Evolutionary conservation across 106 monocot species (phyloP).

Genomic region (Platanthera zijinensis): DNA sequence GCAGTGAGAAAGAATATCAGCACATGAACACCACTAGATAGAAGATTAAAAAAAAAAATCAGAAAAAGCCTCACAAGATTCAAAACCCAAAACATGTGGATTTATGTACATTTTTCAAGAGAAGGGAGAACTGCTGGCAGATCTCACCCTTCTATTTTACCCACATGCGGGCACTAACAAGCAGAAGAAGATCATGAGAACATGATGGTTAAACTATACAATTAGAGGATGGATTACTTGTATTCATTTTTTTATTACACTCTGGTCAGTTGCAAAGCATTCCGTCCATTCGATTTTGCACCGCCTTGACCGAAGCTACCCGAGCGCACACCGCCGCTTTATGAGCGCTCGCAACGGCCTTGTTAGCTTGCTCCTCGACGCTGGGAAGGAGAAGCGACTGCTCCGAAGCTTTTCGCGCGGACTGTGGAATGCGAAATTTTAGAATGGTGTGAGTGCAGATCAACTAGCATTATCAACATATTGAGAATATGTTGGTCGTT

Average conservation of each 20-base stretch:
- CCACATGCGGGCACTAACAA: neutral
- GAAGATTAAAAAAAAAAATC: neutral
- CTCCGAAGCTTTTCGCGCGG: conserved; percentile 39
- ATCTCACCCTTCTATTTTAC: neutral
- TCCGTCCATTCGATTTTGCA: conserved; percentile 31
- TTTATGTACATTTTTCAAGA: conserved; percentile 3
- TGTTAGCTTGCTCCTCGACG: conserved; percentile 40
- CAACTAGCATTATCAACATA: neutral
- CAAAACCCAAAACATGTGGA: conserved; percentile 4
- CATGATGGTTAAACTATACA: neutral
- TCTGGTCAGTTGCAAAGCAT: conserved; percentile 16
- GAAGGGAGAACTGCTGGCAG: neutral
- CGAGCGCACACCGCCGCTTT: conserved; percentile 44
- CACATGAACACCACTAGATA: neutral
- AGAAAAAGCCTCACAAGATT: neutral
- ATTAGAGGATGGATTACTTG: conserved; percentile 5
- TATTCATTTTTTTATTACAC: neutral
- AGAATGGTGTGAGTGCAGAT: neutral
- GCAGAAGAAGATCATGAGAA: neutral
- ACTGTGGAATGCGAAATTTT: conserved; percentile 5
- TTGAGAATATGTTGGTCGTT: neutral
- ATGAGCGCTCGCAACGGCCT: conserved; percentile 32
- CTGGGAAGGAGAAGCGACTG: conserved; percentile 19
- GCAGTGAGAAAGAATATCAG: neutral
- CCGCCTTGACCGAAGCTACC: conserved; percentile 49